Conservation (phyloP, 768 basidiomycete genomes). For the Chlorophyllum brunneum region DNA sequence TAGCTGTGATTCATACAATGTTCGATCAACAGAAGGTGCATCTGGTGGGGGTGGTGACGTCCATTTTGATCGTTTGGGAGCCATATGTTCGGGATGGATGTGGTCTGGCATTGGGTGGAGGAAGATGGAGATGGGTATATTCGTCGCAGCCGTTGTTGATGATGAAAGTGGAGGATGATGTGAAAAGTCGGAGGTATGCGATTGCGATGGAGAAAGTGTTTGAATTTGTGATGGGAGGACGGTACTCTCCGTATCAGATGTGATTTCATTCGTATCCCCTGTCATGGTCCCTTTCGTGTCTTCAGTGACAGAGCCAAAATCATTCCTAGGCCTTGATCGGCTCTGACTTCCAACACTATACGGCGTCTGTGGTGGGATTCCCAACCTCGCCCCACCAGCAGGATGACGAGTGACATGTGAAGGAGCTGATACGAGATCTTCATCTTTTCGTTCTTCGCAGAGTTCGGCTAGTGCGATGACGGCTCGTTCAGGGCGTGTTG, state of each 20-base stretch:
- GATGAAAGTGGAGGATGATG: too few relatives aligned
- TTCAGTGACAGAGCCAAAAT: neutral
- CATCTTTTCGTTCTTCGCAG: slow-evolving; percentile 83
- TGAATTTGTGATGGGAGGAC: neutral
- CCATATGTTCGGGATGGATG: slow-evolving; percentile 71
- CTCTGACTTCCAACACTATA: neutral
- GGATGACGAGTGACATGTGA: slow-evolving; percentile 23
- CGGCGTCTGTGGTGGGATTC: neutral
- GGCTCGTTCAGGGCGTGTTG: slow-evolving; percentile 75
- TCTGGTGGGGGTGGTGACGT: slow-evolving; percentile 82
- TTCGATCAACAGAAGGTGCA: slow-evolving; percentile 62
- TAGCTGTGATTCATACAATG: slow-evolving; percentile 63
- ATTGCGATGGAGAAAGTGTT: neutral
- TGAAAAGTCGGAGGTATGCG: too few relatives aligned
- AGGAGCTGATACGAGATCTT: slow-evolving; percentile 53
- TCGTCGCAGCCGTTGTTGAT: too few relatives aligned
- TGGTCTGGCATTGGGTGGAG: neutral
- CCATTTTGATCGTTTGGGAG: slow-evolving; percentile 76
- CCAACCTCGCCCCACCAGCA: slow-evolving; percentile 15
- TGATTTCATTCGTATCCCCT: neutral
- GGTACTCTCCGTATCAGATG: neutral
- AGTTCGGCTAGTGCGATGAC: slow-evolving; percentile 82
- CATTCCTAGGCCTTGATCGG: neutral
- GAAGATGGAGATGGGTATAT: neutral
- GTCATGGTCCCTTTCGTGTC: neutral